Evolutionary conservation across 495 filamentous ascomycete genomes (phyloP).

Genomic region (Penicillium parvum): DNA sequence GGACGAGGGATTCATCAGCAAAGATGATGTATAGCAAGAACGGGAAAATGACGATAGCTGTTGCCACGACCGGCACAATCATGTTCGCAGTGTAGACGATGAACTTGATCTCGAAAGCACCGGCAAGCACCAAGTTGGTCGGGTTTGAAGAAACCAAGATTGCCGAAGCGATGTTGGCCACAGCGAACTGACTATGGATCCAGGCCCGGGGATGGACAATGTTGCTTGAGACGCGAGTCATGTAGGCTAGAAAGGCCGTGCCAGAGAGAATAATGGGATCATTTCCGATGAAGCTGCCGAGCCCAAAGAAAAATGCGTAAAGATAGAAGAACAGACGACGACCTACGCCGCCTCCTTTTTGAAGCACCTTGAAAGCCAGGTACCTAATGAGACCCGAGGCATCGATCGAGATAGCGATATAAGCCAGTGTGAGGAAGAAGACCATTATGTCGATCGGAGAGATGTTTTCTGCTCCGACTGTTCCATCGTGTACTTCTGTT

Average conservation of each 20-base stretch:
- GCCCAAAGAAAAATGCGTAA: constrained; percentile 61
- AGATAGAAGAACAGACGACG: constrained; percentile 63
- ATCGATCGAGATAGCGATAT: constrained; percentile 71
- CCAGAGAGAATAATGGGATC: constrained; percentile 67
- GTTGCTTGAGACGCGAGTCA: constrained; percentile 65
- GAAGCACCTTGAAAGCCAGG: constrained; percentile 63
- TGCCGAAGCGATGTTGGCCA: constrained; percentile 64
- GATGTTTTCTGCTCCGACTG: constrained; percentile 55
- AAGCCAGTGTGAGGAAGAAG: constrained; percentile 67
- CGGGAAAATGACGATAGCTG: constrained; percentile 59
- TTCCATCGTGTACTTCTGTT: constrained; percentile 58
- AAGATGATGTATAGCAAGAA: constrained; percentile 63
- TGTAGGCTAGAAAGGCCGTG: constrained; percentile 66
- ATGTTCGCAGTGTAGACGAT: constrained; percentile 65
- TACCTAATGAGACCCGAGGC: constrained; percentile 63
- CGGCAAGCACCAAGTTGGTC: constrained; percentile 66
- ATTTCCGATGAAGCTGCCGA: constrained; percentile 64
- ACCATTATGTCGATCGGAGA: constrained; percentile 60
- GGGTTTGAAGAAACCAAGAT: constrained; percentile 69
- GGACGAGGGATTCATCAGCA: constrained; percentile 56
- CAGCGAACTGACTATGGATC: constrained; percentile 64
- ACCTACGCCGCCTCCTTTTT: constrained; percentile 55
- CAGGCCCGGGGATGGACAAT: constrained; percentile 62
- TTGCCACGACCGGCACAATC: constrained; percentile 61
- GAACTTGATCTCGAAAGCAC: constrained; percentile 63